Conservation (phyloP, 371 early-diverging fungal genomes). For the Coemansia sp. region DNA sequence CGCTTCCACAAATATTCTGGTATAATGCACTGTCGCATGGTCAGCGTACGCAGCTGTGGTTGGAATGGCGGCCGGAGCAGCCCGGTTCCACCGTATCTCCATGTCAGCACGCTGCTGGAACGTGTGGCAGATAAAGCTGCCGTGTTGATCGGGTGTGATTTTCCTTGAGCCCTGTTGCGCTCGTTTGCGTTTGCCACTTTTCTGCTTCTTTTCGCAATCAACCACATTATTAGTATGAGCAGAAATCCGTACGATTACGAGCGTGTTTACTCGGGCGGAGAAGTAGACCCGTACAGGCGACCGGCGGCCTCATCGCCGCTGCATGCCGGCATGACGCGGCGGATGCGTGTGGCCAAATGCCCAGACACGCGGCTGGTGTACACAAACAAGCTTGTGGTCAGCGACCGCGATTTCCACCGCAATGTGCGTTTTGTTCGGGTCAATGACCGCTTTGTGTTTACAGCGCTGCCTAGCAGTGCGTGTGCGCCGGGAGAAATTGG, state of each 20-base stretch:
- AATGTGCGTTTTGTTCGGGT: slow-evolving; percentile 69
- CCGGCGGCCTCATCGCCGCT: slow-evolving; percentile 11
- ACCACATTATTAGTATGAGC: slow-evolving; percentile 33
- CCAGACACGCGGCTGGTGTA: slow-evolving; percentile 70
- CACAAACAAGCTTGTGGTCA: slow-evolving; percentile 77
- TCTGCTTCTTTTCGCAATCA: too few species aligned
- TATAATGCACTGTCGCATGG: too few species aligned
- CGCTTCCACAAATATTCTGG: too few species aligned
- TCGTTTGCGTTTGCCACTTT: too few species aligned
- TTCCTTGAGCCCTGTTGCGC: too few species aligned
- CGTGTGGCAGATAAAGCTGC: too few species aligned
- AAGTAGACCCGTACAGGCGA: slow-evolving; percentile 35
- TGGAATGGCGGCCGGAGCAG: too few species aligned
- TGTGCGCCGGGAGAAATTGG: slow-evolving; percentile 69
- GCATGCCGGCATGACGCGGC: slow-evolving; percentile 26
- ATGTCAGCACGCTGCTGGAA: too few species aligned
- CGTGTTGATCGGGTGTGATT: too few species aligned
- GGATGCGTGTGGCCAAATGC: slow-evolving; percentile 55
- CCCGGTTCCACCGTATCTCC: too few species aligned
- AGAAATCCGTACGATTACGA: slow-evolving; percentile 38
- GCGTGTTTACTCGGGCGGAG: slow-evolving; percentile 32
- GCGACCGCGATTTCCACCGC: slow-evolving; percentile 69
- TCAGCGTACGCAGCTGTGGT: too few species aligned
- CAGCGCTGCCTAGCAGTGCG: slow-evolving; percentile 60
- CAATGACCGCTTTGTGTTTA: slow-evolving; percentile 75